These are phyloP conservation scores for Cladorrhinum samala DNA, from an alignment of 495 filamentous ascomycete species.

Conservation along the genomic window DNA sequence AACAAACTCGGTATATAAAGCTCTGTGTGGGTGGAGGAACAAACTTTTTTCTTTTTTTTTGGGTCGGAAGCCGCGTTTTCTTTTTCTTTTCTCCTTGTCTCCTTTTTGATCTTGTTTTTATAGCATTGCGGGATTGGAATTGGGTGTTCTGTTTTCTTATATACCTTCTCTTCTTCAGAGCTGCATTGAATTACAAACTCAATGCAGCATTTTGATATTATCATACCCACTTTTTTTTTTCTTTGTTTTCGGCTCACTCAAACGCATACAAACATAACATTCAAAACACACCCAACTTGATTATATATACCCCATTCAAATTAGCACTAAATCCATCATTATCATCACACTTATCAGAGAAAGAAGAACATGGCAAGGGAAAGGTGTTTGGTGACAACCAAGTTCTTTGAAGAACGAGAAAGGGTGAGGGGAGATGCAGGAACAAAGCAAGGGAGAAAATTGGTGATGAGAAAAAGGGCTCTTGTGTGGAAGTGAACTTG, in stretches of 20 bases:
- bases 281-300: background rate
- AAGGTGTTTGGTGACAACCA: background rate
- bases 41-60: background rate
- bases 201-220: background rate
- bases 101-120: background rate
- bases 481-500: no score
- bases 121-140: background rate
- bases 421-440: no score
- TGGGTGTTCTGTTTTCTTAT: background rate
- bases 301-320: slow-evolving; percentile 4
- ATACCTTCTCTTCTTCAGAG: background rate
- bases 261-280: background rate
- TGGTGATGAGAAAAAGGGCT: no score
- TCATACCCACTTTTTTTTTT: background rate
- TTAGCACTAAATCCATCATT: no score
- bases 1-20: no score
- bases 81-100: background rate
- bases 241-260: no score
- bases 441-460: no score
- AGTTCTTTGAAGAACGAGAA: background rate
- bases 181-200: background rate
- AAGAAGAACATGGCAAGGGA: background rate
- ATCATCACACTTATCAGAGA: no score
- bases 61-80: no score
- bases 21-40: background rate